phyloP scores from a whole-genome alignment of 495 filamentous ascomycete species.

The Penicillium pulvis region DNA sequence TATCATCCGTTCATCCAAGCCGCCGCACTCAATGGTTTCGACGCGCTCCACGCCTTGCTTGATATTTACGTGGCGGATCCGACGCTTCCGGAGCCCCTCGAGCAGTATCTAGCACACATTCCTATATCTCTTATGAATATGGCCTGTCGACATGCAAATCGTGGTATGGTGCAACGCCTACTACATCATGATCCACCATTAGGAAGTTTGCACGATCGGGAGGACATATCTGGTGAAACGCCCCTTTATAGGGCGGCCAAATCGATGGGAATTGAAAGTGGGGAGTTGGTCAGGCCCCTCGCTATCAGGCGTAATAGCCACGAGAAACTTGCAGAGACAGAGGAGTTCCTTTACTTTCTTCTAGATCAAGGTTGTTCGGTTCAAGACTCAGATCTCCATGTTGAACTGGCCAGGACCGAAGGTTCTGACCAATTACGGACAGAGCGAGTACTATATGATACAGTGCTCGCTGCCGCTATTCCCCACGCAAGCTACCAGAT shows the following conservation, averaged over 20 bases:
- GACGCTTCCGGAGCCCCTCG: not conserved
- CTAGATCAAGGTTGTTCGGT: not conserved
- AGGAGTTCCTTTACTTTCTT: not conserved
- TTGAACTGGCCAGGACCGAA: not conserved
- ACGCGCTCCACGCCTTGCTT: not conserved
- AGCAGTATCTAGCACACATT: not conserved
- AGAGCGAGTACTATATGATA: not conserved
- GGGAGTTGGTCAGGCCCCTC: not conserved
- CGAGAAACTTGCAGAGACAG: not conserved
- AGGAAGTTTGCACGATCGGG: not conserved
- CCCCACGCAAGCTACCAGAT: conserved; percentile 6
- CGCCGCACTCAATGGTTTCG: not conserved
- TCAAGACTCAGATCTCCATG: not conserved
- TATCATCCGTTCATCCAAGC: not conserved
- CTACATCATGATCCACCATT: not conserved
- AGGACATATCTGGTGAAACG: not conserved
- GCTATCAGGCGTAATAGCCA: not conserved
- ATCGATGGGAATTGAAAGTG: not conserved
- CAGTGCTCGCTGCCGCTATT: conserved; percentile 5
- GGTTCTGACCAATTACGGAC: not conserved
- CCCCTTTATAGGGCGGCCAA: not conserved
- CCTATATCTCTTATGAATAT: not conserved
- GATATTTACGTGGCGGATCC: not conserved
- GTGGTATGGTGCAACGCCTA: not conserved
- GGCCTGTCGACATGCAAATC: not conserved